Percentiles rank a stretch among this genome's conserved stretches.
phyloP scores from a whole-genome alignment of 2,329 filamentous ascomycete species.

The Coleophoma cylindrospora region DNA sequence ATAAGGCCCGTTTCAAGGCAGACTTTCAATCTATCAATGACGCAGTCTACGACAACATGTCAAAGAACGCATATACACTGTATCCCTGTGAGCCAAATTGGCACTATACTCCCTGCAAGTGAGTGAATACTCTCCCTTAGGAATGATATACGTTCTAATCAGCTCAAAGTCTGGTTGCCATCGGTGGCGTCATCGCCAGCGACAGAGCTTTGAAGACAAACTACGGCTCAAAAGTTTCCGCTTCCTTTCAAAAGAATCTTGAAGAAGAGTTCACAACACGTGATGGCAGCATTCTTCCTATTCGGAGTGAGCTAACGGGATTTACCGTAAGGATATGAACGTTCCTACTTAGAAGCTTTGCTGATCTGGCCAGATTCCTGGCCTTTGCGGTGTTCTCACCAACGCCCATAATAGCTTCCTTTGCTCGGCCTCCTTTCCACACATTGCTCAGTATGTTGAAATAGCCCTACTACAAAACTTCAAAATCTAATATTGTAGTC shows the following conservation, averaged over 20 bases:
- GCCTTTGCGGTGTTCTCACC: slow-evolving; percentile 4
- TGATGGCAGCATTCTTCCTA: slow-evolving; percentile 1
- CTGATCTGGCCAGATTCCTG: neutral
- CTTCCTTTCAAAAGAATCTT: slow-evolving; percentile 1
- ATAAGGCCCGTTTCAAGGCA: neutral
- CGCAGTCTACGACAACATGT: neutral
- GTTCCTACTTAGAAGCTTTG: neutral
- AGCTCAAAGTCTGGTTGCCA: neutral
- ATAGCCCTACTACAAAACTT: neutral
- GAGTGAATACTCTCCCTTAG: neutral
- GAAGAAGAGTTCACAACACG: slow-evolving; percentile 5
- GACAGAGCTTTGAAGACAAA: neutral
- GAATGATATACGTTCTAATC: neutral
- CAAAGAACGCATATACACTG: neutral
- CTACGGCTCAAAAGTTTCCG: neutral
- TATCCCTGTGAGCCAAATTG: neutral
- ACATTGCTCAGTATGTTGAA: slow-evolving; percentile 3
- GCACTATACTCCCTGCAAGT: neutral
- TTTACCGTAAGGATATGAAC: slow-evolving; percentile 1
- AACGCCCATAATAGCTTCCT: slow-evolving; percentile 1
- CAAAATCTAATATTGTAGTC: neutral
- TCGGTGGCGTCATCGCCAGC: neutral
- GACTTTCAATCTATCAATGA: neutral
- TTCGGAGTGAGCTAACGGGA: slow-evolving; percentile 5
- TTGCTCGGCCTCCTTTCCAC: slow-evolving; percentile 2